Percentiles rank a stretch among this genome's conserved stretches.
These are phyloP conservation scores for Candida namnaoensis DNA, from an alignment of 805 yeast genomes.

Conservation along the genomic window DNA sequence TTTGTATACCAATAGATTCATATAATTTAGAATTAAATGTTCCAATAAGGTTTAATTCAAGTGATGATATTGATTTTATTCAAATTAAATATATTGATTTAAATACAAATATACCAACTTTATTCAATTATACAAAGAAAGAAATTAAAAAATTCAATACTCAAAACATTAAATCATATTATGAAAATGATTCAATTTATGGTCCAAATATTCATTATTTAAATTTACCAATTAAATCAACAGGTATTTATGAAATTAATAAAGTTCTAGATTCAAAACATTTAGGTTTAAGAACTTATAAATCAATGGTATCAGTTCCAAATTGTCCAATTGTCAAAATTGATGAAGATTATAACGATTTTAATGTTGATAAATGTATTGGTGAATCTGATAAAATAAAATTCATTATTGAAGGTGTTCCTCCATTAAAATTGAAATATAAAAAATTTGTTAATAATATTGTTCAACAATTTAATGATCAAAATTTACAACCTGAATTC, in stretches of 20 bases:
- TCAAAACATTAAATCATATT: conserved; percentile 10
- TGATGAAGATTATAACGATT: conserved; percentile 19
- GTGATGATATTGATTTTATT: conserved; percentile 59
- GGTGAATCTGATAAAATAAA: conserved; percentile 45
- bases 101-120: conserved; percentile 34
- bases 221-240: conserved; percentile 52
- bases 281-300: conserved; percentile 49
- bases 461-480: conserved; percentile 27
- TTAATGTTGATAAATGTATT: conserved; percentile 48
- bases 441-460: conserved; percentile 33
- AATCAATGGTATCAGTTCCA: conserved; percentile 58
- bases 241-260: conserved; percentile 72
- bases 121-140: conserved; percentile 45
- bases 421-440: conserved; percentile 62
- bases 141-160: conserved; percentile 37
- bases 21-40: conserved; percentile 28
- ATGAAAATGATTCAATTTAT: conserved; percentile 16
- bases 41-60: conserved; percentile 77
- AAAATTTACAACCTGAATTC: conserved; percentile 40
- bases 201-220: conserved; percentile 40
- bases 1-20: conserved; percentile 44
- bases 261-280: conserved; percentile 62
- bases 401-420: conserved; percentile 62
- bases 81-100: conserved; percentile 58
- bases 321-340: conserved; percentile 71